Evolutionary conservation across 2,329 filamentous ascomycete genomes (phyloP).

Genomic region (Aspergillus uvarum): DNA sequence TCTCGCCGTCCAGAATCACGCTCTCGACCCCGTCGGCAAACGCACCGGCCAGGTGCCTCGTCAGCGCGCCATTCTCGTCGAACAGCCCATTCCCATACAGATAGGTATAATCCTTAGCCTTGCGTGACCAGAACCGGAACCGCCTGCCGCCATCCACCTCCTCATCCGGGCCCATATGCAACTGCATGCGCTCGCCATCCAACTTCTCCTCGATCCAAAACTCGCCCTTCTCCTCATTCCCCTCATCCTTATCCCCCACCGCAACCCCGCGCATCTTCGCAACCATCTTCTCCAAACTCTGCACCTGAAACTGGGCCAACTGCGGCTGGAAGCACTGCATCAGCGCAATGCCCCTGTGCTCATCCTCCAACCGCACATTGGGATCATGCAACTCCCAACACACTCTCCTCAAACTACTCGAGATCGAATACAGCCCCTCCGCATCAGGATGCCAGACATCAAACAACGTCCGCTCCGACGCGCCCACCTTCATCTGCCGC

Average conservation of each 20-base stretch:
- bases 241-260: slow-evolving; percentile 55
- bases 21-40: slow-evolving; percentile 78
- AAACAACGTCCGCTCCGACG: slow-evolving; percentile 85
- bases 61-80: slow-evolving; percentile 74
- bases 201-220: slow-evolving; percentile 99
- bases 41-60: slow-evolving; percentile 72
- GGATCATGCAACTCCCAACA: slow-evolving; percentile 91
- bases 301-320: slow-evolving; percentile 86
- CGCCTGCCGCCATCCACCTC: slow-evolving; percentile 65
- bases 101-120: slow-evolving; percentile 94
- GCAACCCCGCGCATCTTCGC: slow-evolving; percentile 60
- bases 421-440: slow-evolving; percentile 80
- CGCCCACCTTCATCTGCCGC: slow-evolving; percentile 71
- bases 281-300: slow-evolving; percentile 77
- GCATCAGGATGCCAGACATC: slow-evolving; percentile 79
- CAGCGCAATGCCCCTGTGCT: slow-evolving; percentile 71
- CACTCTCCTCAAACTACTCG: slow-evolving; percentile 82
- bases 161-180: slow-evolving; percentile 81
- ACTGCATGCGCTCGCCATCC: slow-evolving; percentile 94
- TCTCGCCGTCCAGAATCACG: slow-evolving; percentile 92
- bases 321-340: slow-evolving; percentile 98
- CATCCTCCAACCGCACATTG: slow-evolving; percentile 67
- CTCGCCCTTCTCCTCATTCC: too few species aligned
- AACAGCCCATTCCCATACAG: slow-evolving; percentile 78
- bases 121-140: slow-evolving; percentile 92